Conservation (phyloP, 2,329 filamentous ascomycete species). For the Penicillium sp. region DNA sequence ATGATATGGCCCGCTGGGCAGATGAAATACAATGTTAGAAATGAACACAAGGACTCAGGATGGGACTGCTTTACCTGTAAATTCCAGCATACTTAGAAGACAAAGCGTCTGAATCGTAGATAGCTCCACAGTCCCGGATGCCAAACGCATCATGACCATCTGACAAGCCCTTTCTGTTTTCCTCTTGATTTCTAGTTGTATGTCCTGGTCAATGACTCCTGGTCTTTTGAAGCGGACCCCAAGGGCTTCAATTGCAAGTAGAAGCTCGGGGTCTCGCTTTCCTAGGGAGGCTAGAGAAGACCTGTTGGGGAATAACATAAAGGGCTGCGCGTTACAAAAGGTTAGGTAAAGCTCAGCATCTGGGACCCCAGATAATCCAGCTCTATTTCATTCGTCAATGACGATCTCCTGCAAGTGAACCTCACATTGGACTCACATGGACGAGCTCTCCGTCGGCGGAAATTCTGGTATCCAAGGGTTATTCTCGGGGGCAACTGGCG, state of each 20-base stretch:
- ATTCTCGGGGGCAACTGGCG: not conserved
- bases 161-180: slow-evolving; percentile 23
- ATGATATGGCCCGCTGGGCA: slow-evolving; percentile 20
- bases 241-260: slow-evolving; percentile 33
- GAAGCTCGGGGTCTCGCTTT: slow-evolving; percentile 27
- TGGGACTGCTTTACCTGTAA: slow-evolving; percentile 24
- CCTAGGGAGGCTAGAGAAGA: slow-evolving; percentile 18
- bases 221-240: slow-evolving; percentile 27
- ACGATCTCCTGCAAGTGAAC: fast-evolving
- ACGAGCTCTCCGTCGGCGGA: not conserved
- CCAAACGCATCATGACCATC: slow-evolving; percentile 29
- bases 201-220: slow-evolving; percentile 11
- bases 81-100: slow-evolving; percentile 33
- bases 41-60: not conserved
- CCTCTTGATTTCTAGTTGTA: slow-evolving; percentile 13
- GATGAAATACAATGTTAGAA: not conserved
- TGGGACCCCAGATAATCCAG: not conserved
- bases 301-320: slow-evolving; percentile 30
- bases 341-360: slow-evolving; percentile 29
- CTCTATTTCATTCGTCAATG: not conserved
- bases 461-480: not conserved
- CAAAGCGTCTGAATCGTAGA: slow-evolving; percentile 38
- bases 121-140: slow-evolving; percentile 32
- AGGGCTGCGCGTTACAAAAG: slow-evolving; percentile 37
- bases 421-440: not conserved